These are phyloP conservation scores for Micractinium conductrix DNA, from an alignment of 139 green algal genomes.

Conservation along the genomic window DNA sequence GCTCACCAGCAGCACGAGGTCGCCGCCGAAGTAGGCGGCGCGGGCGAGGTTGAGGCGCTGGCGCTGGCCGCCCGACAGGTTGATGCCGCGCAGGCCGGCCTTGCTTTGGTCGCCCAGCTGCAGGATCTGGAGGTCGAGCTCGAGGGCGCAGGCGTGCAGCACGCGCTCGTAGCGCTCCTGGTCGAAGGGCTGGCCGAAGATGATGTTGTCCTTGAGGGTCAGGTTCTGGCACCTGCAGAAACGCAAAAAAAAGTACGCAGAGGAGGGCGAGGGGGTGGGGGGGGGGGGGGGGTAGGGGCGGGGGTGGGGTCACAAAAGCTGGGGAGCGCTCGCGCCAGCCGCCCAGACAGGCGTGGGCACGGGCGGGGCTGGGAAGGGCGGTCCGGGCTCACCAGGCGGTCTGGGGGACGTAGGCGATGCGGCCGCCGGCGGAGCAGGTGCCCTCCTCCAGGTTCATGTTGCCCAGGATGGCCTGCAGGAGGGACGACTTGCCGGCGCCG, in stretches of 20 bases:
- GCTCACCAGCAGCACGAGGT: conserved; percentile 78
- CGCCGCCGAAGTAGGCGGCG: conserved; percentile 78
- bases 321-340: too few species aligned
- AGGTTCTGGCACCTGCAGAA: conserved; percentile 78
- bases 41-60: conserved; percentile 88
- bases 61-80: conserved; percentile 91
- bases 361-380: neutral
- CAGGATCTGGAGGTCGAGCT: conserved; percentile 74
- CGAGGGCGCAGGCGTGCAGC: conserved; percentile 58
- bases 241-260: too few species aligned
- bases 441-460: conserved; percentile 62
- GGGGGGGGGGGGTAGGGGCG: too few species aligned
- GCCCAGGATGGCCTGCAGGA: conserved; percentile 77
- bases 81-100: conserved; percentile 89
- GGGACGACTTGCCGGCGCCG: conserved; percentile 76
- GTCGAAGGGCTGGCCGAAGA: conserved; percentile 74
- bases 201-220: conserved; percentile 80
- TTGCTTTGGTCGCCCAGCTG: conserved; percentile 81
- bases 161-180: conserved; percentile 52
- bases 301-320: too few species aligned
- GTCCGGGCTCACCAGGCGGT: conserved; percentile 62
- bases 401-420: conserved; percentile 83
- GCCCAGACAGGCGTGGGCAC: too few species aligned
- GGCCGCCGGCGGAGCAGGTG: conserved; percentile 50
- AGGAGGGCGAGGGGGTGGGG: neutral